These are phyloP conservation scores for Aspergillus baeticus DNA, from an alignment of 495 filamentous ascomycete species.

Conservation along the genomic window DNA sequence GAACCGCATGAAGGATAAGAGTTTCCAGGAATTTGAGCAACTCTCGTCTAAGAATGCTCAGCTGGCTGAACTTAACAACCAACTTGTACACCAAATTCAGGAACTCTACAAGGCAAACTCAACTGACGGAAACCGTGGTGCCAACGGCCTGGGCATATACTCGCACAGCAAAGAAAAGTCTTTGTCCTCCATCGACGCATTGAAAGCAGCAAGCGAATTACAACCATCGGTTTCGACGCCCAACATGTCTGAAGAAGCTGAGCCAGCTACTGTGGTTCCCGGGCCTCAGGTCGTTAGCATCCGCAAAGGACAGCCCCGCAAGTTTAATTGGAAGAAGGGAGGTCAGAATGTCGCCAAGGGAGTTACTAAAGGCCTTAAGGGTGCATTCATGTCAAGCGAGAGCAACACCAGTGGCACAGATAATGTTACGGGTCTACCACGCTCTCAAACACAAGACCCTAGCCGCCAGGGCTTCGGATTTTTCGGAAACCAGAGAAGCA, in stretches of 20 bases:
- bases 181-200: constrained; percentile 59
- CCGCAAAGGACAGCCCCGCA: constrained; percentile 85
- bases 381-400: constrained; percentile 63
- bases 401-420: constrained; percentile 31
- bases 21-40: constrained; percentile 92
- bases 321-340: constrained; percentile 98
- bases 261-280: constrained; percentile 64
- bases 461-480: constrained; percentile 72
- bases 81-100: constrained; percentile 91
- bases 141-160: constrained; percentile 86
- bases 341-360: constrained; percentile 91
- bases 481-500: constrained; percentile 58
- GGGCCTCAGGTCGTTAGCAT: constrained; percentile 91
- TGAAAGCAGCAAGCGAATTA: constrained; percentile 51
- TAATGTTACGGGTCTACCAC: constrained; percentile 43
- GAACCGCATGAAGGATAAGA: constrained; percentile 80
- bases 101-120: constrained; percentile 82
- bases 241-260: constrained; percentile 62
- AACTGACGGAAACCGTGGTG: constrained; percentile 51
- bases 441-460: constrained; percentile 51
- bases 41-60: constrained; percentile 91
- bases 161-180: constrained; percentile 72
- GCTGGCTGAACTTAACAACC: constrained; percentile 89
- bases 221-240: constrained; percentile 53
- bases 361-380: constrained; percentile 88